Conservation (phyloP, 2,329 filamentous ascomycete genomes). For the Lizonia empirigonia region DNA sequence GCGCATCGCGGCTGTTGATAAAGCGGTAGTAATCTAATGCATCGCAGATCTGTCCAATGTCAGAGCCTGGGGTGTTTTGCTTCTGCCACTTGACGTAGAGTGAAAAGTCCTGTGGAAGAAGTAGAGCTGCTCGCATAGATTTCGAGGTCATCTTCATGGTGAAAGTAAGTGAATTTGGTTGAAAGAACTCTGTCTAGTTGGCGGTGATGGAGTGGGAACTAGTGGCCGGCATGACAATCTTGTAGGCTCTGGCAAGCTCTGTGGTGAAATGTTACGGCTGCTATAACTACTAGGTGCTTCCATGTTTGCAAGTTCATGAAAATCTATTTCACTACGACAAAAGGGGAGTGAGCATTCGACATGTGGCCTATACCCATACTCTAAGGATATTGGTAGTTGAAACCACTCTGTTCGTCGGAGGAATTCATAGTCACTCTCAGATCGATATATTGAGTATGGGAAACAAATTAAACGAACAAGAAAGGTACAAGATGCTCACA, state of each 20-base stretch:
- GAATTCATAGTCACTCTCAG: no score
- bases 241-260: not conserved
- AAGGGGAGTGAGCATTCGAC: no score
- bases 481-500: no score
- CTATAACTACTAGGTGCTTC: not conserved
- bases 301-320: not conserved
- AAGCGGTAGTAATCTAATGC: slow-evolving; percentile 1
- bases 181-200: not conserved
- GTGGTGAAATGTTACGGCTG: not conserved
- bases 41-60: not conserved
- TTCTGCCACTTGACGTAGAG: slow-evolving; percentile 6
- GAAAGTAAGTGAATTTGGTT: not conserved
- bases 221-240: not conserved
- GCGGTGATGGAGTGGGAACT: not conserved
- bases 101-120: slow-evolving; percentile 2
- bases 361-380: not conserved
- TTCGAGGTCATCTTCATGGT: not conserved
- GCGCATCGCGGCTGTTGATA: slow-evolving; percentile 1
- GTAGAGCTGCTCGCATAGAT: not conserved
- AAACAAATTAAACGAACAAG: no score
- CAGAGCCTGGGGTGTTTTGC: not conserved
- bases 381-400: no score
- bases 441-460: no score
- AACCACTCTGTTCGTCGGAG: no score
- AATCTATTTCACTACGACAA: not conserved